A percentile compares a stretch with the other conserved stretches of the same genome.
Evolutionary conservation across 2,329 filamentous ascomycete genomes (phyloP).

Genomic region (Colletotrichum destructivum): DNA sequence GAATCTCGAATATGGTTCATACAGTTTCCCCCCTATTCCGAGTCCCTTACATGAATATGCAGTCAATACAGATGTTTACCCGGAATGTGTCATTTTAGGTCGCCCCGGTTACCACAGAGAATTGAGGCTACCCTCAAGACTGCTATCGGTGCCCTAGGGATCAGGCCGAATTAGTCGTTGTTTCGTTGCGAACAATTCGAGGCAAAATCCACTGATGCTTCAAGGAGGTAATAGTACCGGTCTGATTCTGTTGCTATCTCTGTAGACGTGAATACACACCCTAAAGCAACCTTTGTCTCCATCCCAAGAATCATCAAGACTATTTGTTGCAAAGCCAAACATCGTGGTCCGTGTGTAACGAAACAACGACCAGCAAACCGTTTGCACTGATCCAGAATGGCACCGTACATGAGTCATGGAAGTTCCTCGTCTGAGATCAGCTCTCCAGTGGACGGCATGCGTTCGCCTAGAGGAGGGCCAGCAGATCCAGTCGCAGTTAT

Average conservation of each 20-base stretch:
- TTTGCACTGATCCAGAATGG: slow-evolving; percentile 1
- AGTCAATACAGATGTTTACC: neutral
- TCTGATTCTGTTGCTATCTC: neutral
- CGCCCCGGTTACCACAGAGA: slow-evolving; percentile 18
- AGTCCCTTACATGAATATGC: neutral
- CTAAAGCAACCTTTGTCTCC: neutral
- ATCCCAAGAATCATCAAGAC: neutral
- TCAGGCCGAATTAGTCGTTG: neutral
- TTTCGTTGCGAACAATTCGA: slow-evolving; percentile 1
- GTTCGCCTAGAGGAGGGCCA: slow-evolving; percentile 6
- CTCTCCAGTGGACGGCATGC: slow-evolving; percentile 26
- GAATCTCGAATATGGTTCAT: too few species aligned
- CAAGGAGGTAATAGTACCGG: too few species aligned
- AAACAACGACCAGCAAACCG: neutral
- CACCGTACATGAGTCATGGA: slow-evolving; percentile 24
- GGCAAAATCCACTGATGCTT: neutral
- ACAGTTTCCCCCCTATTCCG: too few species aligned
- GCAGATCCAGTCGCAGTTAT: slow-evolving; percentile 45
- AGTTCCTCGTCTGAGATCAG: slow-evolving; percentile 12
- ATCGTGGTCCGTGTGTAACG: slow-evolving; percentile 18
- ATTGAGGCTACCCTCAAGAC: too few species aligned
- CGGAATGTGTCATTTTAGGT: neutral
- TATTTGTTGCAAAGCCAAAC: neutral
- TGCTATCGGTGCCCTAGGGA: neutral
- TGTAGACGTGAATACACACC: neutral